phyloP scores from a whole-genome alignment of 352 stramenopile genomes.

The Globisporangium lucens region DNA sequence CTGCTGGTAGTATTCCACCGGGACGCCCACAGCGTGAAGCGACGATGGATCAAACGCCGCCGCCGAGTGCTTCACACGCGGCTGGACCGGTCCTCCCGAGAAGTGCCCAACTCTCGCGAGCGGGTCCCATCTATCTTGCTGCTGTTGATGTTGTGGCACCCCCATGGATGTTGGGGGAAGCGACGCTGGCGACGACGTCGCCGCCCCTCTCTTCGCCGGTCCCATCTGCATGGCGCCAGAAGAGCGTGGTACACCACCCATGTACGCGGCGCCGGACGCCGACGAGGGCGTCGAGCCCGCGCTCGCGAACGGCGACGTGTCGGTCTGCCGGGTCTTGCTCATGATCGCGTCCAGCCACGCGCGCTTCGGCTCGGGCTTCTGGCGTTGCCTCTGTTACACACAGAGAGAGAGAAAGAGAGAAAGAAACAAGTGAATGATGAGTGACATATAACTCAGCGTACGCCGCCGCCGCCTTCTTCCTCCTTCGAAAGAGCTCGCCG shows the following conservation, averaged over 20 bases:
- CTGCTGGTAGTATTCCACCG: not conserved
- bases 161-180: not conserved
- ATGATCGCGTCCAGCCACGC: constrained; percentile 74
- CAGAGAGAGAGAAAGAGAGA: not conserved
- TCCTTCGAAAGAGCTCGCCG: no score
- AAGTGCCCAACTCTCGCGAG: not conserved
- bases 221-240: not conserved
- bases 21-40: not conserved
- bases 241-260: not conserved
- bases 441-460: not conserved
- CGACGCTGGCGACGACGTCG: not conserved
- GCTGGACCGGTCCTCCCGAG: not conserved
- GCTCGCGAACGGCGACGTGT: constrained; percentile 13
- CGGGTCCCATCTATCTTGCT: constrained; percentile 12
- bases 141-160: constrained; percentile 10
- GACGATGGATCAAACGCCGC: not conserved
- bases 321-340: constrained; percentile 45
- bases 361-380: constrained; percentile 46
- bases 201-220: not conserved
- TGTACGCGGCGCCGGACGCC: not conserved
- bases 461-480: not conserved
- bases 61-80: not conserved
- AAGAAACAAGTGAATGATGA: not conserved
- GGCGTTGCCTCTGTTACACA: constrained; percentile 9
- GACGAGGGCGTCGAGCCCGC: constrained; percentile 17